Evolutionary conservation across 148 eudicot species (phyloP).

Genomic region (Camellia lanceoleosa): DNA sequence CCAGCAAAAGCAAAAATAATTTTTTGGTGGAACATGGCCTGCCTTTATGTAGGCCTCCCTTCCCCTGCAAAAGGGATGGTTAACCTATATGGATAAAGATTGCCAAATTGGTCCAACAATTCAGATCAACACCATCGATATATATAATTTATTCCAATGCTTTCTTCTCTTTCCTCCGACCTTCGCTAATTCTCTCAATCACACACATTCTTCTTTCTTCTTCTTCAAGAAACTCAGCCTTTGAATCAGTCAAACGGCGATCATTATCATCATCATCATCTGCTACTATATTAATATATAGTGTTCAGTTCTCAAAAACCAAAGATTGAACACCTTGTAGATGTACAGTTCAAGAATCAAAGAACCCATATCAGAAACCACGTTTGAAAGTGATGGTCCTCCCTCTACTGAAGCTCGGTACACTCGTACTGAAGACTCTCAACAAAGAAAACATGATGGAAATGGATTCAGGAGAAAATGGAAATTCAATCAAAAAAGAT

Average conservation of each 20-base stretch:
- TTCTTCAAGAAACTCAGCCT: constrained; percentile 11
- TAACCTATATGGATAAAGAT: no score
- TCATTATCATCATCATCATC: background rate
- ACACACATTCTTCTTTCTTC: background rate
- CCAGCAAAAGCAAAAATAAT: no score
- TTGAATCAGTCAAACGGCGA: background rate
- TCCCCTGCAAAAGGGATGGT: no score
- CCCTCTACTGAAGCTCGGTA: constrained; percentile 61
- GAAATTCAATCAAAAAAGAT: no score
- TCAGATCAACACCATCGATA: no score
- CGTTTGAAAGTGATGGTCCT: constrained; percentile 36
- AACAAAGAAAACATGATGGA: constrained; percentile 24
- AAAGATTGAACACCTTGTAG: constrained; percentile 22
- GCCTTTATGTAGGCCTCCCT: no score
- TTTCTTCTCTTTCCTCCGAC: background rate
- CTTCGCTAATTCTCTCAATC: background rate
- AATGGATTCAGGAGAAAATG: no score
- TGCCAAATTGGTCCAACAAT: no score
- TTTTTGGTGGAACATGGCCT: no score
- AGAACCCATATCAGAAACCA: constrained; percentile 11
- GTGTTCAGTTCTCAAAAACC: background rate
- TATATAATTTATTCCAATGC: background rate
- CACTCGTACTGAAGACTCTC: constrained; percentile 50
- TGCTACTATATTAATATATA: background rate
- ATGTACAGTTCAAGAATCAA: constrained; percentile 1